Evolutionary conservation across 2,329 filamentous ascomycete genomes (phyloP).

Genomic region (Ceratocystis cacaofunesta): DNA sequence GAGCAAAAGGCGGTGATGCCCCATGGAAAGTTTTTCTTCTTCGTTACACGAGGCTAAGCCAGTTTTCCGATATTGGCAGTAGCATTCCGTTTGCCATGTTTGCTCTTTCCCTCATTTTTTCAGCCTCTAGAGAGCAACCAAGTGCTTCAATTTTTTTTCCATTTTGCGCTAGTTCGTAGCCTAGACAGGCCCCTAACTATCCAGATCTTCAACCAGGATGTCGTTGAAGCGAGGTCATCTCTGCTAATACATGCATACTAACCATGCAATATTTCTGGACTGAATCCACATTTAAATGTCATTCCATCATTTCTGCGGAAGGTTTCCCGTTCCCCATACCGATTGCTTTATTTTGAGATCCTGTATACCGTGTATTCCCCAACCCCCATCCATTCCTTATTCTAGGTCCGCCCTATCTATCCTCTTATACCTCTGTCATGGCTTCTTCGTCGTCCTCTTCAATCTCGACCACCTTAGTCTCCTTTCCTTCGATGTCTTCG

Average conservation of each 20-base stretch:
- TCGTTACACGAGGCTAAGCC: not conserved
- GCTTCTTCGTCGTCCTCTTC: slow-evolving; percentile 37
- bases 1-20: not conserved
- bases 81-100: not conserved
- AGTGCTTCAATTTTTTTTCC: too few species aligned
- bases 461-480: slow-evolving; percentile 29
- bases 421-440: slow-evolving; percentile 38
- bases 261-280: too few species aligned
- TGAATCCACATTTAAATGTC: too few species aligned
- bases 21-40: not conserved
- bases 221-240: too few species aligned
- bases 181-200: too few species aligned
- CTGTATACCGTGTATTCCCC: not conserved
- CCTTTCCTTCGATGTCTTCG: slow-evolving; percentile 30
- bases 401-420: not conserved
- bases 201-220: too few species aligned
- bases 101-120: not conserved
- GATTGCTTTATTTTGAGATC: not conserved
- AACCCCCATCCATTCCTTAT: not conserved
- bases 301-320: too few species aligned
- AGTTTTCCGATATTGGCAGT: not conserved
- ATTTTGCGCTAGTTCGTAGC: too few species aligned
- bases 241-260: too few species aligned
- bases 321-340: not conserved
- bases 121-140: not conserved